These are phyloP conservation scores for Yamadazyma blattariae DNA, from an alignment of 1,139 yeast genomes.

Conservation along the genomic window DNA sequence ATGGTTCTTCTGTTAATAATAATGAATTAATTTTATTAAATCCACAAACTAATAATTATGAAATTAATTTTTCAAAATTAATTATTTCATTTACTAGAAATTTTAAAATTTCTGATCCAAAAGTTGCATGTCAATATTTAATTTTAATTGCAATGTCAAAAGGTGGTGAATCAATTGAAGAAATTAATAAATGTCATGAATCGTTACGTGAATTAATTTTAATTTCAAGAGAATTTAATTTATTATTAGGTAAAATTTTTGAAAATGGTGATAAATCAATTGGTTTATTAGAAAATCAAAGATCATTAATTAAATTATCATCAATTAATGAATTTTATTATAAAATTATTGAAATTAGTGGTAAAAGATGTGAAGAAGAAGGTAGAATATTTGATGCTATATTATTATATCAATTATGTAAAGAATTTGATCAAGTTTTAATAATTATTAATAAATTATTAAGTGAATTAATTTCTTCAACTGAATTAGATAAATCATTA, in stretches of 20 bases:
- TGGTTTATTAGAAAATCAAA: constrained; percentile 81
- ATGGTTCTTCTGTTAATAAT: constrained; percentile 20
- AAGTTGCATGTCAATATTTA: constrained; percentile 86
- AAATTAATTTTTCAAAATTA: constrained; percentile 56
- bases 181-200: constrained; percentile 65
- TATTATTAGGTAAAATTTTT: constrained; percentile 72
- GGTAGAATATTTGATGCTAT: constrained; percentile 88
- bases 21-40: constrained; percentile 28
- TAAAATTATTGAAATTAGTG: constrained; percentile 80
- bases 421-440: constrained; percentile 85
- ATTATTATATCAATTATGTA: constrained; percentile 80
- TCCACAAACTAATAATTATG: constrained; percentile 34
- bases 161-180: constrained; percentile 38
- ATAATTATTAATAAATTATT: constrained; percentile 70
- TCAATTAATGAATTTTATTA: constrained; percentile 47
- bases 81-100: constrained; percentile 73
- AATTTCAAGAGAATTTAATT: constrained; percentile 80
- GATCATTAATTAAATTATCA: constrained; percentile 60
- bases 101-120: constrained; percentile 83
- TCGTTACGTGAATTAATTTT: constrained; percentile 81
- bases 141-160: constrained; percentile 61
- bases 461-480: constrained; percentile 74
- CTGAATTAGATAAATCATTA: constrained; percentile 69
- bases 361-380: constrained; percentile 85
- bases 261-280: constrained; percentile 75